These are phyloP conservation scores for Sphaceloma murrayae DNA, from an alignment of 2,329 filamentous ascomycete species.

Conservation along the genomic window DNA sequence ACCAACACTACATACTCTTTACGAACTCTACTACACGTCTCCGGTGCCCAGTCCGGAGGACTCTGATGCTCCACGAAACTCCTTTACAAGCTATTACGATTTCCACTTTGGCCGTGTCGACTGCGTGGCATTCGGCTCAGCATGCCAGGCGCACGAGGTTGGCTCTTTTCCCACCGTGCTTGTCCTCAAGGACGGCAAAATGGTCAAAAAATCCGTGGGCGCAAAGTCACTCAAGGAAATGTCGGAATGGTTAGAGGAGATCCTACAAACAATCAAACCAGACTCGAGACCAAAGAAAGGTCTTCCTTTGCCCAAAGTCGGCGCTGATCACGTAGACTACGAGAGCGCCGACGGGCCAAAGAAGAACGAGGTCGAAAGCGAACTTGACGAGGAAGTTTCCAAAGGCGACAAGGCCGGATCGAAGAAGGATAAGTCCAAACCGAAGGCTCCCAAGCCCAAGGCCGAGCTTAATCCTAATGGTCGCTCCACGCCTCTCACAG, in stretches of 20 bases:
- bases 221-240: conserved; percentile 57
- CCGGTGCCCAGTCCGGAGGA: conserved; percentile 53
- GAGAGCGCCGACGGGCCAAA: conserved; percentile 25
- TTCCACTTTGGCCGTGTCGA: conserved; percentile 82
- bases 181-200: conserved; percentile 69
- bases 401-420: conserved; percentile 24
- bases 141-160: conserved; percentile 61
- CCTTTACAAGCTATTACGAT: conserved; percentile 75
- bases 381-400: conserved; percentile 15
- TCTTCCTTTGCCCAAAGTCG: conserved; percentile 60
- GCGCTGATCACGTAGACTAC: conserved; percentile 39
- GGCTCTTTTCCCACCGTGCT: conserved; percentile 64
- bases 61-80: conserved; percentile 46
- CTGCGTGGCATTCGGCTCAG: conserved; percentile 71
- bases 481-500: conserved; percentile 62
- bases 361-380: conserved; percentile 11
- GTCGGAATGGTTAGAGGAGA: conserved; percentile 63
- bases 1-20: conserved; percentile 80
- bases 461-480: conserved; percentile 64
- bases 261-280: conserved; percentile 67
- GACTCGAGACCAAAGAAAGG: conserved; percentile 63
- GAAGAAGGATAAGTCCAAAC: conserved; percentile 33
- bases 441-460: conserved; percentile 40
- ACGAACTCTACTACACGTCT: conserved; percentile 92
- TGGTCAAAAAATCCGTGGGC: conserved; percentile 54